Evolutionary conservation across 202 grass and related monocot genomes (phyloP).

Genomic region (Zoysia matrella): DNA sequence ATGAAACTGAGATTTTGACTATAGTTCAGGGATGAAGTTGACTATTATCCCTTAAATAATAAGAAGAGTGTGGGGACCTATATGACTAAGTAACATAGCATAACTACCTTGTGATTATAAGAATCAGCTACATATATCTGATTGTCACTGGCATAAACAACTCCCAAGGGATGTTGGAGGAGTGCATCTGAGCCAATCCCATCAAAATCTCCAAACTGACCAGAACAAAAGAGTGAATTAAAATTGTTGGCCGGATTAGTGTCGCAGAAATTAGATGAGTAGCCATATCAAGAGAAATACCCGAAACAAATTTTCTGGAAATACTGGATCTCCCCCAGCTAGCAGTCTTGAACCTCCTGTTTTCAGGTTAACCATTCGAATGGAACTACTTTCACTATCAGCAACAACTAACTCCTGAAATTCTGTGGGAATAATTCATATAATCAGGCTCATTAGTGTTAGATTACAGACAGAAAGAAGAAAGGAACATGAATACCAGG

Average conservation of each 20-base stretch:
- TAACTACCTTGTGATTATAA: conserved; percentile 95
- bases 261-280: conserved; percentile 5
- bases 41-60: no score
- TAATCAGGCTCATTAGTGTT: conserved; percentile 27
- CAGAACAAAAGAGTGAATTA: conserved; percentile 25
- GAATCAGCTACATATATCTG: conserved; percentile 96
- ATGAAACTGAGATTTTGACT: no score
- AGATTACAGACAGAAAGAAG: conserved; percentile 16
- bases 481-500: conserved; percentile 55
- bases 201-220: conserved; percentile 95
- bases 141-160: conserved; percentile 72
- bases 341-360: conserved; percentile 89
- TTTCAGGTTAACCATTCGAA: conserved; percentile 89
- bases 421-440: conserved; percentile 55
- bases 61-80: no score
- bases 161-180: conserved; percentile 89
- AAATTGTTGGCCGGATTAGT: conserved; percentile 30
- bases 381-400: conserved; percentile 99
- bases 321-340: conserved; percentile 83
- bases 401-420: conserved; percentile 79
- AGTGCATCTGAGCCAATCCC: conserved; percentile 78
- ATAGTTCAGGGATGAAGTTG: no score
- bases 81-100: background rate
- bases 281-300: conserved; percentile 54
- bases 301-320: conserved; percentile 98